A percentile compares a stretch with the other conserved stretches of the same genome.
These are phyloP conservation scores for Saururus chinensis DNA, from an alignment of 164 flowering plant species.

Conservation along the genomic window DNA sequence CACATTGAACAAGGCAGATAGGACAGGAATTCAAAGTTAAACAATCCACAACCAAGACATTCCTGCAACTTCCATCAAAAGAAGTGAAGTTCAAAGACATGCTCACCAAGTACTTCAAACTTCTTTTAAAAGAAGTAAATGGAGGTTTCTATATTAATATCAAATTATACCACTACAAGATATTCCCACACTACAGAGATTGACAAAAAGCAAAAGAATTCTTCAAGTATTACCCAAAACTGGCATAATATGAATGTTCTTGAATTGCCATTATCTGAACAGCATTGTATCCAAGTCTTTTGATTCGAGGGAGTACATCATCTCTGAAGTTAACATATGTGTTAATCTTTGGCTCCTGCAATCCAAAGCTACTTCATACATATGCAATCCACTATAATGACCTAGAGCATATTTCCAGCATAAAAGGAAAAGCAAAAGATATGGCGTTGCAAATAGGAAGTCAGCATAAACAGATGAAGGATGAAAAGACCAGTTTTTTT, in stretches of 20 bases:
- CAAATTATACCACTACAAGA: background rate
- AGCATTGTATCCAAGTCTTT: conserved; percentile 94
- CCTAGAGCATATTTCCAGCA: background rate
- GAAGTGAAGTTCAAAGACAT: too few species aligned
- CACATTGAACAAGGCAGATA: background rate
- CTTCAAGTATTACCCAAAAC: conserved; percentile 69
- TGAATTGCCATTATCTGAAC: conserved; percentile 99
- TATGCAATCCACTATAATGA: background rate
- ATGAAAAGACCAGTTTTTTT: too few species aligned
- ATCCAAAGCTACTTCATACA: conserved; percentile 1
- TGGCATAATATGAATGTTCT: conserved; percentile 98
- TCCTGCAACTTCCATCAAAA: too few species aligned
- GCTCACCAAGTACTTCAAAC: background rate
- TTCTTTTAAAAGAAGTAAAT: background rate
- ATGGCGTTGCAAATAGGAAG: too few species aligned
- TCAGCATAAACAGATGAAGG: too few species aligned
- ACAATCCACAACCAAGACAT: background rate
- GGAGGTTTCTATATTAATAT: background rate
- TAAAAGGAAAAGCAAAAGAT: too few species aligned
- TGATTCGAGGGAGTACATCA: conserved; percentile 95
- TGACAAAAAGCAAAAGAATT: background rate
- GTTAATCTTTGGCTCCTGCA: conserved; percentile 89
- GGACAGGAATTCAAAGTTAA: too few species aligned
- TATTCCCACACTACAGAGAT: background rate
- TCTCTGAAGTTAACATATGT: conserved; percentile 88